Evolutionary conservation across 768 basidiomycete genomes (phyloP).

Genomic region (Holtermannia corniformis): DNA sequence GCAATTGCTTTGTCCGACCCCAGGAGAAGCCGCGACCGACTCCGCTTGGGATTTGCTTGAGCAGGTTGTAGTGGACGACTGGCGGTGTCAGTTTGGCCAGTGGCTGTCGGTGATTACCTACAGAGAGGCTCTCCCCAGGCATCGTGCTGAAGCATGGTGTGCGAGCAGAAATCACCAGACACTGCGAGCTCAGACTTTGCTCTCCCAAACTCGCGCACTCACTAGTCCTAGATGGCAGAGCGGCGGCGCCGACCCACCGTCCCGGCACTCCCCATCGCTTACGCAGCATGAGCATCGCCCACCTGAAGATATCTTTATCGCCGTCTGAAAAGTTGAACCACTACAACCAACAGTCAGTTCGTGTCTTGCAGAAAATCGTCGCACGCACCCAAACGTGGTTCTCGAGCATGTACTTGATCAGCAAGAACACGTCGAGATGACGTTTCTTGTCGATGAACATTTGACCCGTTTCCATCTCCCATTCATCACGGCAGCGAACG

Average conservation of each 20-base stretch:
- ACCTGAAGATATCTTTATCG: conserved; percentile 43
- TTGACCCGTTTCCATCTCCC: conserved; percentile 46
- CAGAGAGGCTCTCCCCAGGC: conserved; percentile 31
- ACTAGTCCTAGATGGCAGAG: conserved; percentile 35
- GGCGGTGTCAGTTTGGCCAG: no score
- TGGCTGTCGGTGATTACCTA: neutral
- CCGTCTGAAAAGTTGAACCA: conserved; percentile 45
- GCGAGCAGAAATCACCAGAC: conserved; percentile 15
- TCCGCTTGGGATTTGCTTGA: conserved; percentile 42
- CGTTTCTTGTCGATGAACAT: conserved; percentile 44
- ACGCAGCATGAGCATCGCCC: conserved; percentile 43
- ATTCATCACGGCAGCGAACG: conserved; percentile 45
- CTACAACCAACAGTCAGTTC: conserved; percentile 8
- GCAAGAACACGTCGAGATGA: conserved; percentile 43
- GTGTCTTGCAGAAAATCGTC: neutral
- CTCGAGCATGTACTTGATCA: conserved; percentile 40
- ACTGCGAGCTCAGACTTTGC: neutral
- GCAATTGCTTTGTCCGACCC: conserved; percentile 35
- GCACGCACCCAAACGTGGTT: conserved; percentile 35
- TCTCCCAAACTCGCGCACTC: conserved; percentile 22
- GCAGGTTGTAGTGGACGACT: conserved; percentile 44
- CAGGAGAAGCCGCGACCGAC: conserved; percentile 33
- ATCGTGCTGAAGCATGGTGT: conserved; percentile 41
- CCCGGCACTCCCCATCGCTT: conserved; percentile 47
- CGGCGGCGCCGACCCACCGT: conserved; percentile 43